Conservation (phyloP, 192 early-diverging fungal species). For the Phlyctochytrium arcticum region DNA sequence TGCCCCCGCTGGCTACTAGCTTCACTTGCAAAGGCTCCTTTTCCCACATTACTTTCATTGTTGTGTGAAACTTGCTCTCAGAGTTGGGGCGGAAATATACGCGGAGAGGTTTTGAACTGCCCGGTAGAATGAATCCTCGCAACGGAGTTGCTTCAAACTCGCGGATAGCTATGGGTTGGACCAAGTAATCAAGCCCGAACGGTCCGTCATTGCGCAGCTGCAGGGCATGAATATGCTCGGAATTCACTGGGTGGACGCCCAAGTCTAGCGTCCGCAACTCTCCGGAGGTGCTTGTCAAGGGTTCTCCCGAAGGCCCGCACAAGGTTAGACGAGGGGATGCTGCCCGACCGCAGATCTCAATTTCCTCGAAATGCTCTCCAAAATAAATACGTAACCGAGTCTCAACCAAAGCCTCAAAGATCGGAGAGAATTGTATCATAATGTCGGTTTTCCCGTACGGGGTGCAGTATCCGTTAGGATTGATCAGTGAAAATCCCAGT, state of each 20-base stretch:
- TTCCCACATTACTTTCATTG: conserved; percentile 56
- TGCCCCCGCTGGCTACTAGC: conserved; percentile 46
- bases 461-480: conserved; percentile 47
- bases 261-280: conserved; percentile 35
- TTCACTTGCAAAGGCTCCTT: conserved; percentile 37
- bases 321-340: conserved; percentile 36
- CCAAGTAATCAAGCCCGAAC: conserved; percentile 55
- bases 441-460: conserved; percentile 37
- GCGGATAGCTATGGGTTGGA: conserved; percentile 49
- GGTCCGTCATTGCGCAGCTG: conserved; percentile 51
- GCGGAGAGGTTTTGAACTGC: conserved; percentile 28
- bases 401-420: conserved; percentile 19
- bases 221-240: conserved; percentile 32
- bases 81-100: conserved; percentile 50
- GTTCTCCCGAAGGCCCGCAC: conserved; percentile 25
- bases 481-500: conserved; percentile 37
- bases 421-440: conserved; percentile 44
- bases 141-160: conserved; percentile 55
- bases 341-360: conserved; percentile 43
- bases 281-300: conserved; percentile 1
- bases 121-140: conserved; percentile 51
- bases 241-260: conserved; percentile 55
- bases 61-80: conserved; percentile 44
- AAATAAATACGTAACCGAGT: conserved; percentile 43
- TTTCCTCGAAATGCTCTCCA: conserved; percentile 44